A percentile compares a stretch with the other conserved stretches of the same genome.
phyloP scores from a whole-genome alignment of 352 stramenopile genomes.

The Globisporangium spiculum region DNA sequence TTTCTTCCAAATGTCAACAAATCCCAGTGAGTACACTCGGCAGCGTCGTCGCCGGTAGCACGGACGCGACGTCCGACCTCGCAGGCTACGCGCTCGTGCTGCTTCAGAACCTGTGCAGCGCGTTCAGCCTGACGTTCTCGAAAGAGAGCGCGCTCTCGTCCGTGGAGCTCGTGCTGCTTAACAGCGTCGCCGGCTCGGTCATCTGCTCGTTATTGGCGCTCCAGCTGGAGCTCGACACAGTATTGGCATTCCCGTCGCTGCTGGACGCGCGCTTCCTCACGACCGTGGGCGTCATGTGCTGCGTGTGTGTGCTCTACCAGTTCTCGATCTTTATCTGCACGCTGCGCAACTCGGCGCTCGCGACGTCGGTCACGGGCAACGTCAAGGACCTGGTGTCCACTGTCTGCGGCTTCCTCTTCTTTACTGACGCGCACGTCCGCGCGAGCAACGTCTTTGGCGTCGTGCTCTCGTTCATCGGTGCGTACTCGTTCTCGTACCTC shows the following conservation, averaged over 20 bases:
- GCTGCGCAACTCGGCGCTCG: constrained; percentile 61
- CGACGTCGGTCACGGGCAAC: constrained; percentile 74
- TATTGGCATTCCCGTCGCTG: constrained; percentile 29
- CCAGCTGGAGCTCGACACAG: constrained; percentile 37
- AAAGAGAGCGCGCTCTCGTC: constrained; percentile 60
- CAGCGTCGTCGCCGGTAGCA: constrained; percentile 53
- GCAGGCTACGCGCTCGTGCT: constrained; percentile 58
- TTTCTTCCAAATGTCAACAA: not conserved
- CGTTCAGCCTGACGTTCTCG: constrained; percentile 55
- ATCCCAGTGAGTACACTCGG: constrained; percentile 53
- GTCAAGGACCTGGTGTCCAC: constrained; percentile 72
- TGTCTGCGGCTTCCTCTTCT: constrained; percentile 54
- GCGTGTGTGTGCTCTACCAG: constrained; percentile 69
- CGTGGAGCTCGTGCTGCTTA: constrained; percentile 52
- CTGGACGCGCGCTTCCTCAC: constrained; percentile 32
- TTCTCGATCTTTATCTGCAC: constrained; percentile 73
- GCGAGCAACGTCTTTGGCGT: constrained; percentile 51
- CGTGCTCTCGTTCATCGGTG: constrained; percentile 58
- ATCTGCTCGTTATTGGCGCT: constrained; percentile 42
- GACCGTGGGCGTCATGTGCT: constrained; percentile 50
- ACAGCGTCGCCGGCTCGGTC: constrained; percentile 42
- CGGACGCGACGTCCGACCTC: constrained; percentile 44
- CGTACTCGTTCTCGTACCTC: constrained; percentile 75
- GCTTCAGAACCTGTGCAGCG: constrained; percentile 68
- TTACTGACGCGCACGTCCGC: constrained; percentile 46